Percentiles rank a stretch among this genome's conserved stretches.
These are phyloP conservation scores for Leptographium procerum DNA, from an alignment of 2,329 filamentous ascomycete species.

Conservation along the genomic window DNA sequence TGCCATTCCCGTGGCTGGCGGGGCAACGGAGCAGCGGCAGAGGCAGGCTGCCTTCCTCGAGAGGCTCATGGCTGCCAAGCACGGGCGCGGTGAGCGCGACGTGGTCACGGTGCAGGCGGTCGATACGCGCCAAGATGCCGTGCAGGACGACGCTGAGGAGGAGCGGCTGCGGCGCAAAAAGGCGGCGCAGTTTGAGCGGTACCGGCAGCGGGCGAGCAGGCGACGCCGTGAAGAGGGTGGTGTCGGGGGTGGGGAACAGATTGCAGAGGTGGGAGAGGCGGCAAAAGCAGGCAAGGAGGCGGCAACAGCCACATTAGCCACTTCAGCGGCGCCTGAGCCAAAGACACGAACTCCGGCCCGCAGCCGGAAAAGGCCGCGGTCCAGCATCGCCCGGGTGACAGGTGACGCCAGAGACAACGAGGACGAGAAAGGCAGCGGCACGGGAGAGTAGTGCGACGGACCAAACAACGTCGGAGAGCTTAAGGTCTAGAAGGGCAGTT, in stretches of 20 bases:
- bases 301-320: background rate
- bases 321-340: background rate
- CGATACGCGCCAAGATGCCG: slow-evolving; percentile 8
- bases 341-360: background rate
- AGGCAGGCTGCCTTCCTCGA: slow-evolving; percentile 14
- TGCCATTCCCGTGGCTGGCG: slow-evolving; percentile 11
- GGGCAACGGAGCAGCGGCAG: slow-evolving; percentile 9
- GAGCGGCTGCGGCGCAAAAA: background rate
- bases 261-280: background rate
- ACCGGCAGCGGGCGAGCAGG: background rate
- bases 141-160: slow-evolving; percentile 8
- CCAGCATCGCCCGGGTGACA: background rate
- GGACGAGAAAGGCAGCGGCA: background rate
- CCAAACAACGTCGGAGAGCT: too few species aligned
- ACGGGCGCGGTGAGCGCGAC: slow-evolving; percentile 12
- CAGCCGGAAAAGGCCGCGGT: background rate
- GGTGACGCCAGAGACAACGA: background rate
- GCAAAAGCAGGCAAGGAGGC: background rate
- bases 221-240: background rate
- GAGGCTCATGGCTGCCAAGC: slow-evolving; percentile 14
- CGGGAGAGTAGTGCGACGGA: background rate
- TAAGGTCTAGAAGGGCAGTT: too few species aligned
- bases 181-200: slow-evolving; percentile 1
- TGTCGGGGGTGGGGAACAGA: background rate
- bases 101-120: slow-evolving; percentile 14